Conservation (phyloP, 2,329 filamentous ascomycete genomes). For the Fusarium illudens region DNA sequence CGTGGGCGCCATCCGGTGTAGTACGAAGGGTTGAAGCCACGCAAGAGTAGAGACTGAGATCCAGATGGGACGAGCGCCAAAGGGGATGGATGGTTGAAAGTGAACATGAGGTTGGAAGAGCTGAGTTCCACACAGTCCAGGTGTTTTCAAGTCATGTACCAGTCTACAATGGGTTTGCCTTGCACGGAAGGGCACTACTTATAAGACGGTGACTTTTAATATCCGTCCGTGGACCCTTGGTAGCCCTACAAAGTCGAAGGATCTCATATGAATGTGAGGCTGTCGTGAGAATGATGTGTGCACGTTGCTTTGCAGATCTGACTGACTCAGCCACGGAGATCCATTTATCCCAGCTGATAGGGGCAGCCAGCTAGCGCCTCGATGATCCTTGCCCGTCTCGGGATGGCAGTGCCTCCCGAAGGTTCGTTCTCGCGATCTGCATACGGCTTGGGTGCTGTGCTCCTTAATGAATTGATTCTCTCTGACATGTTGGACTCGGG, state of each 20-base stretch:
- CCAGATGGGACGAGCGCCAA: conserved; percentile 45
- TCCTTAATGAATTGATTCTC: too few species aligned
- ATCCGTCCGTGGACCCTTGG: neutral
- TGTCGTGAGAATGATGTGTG: conserved; percentile 2
- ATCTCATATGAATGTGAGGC: neutral
- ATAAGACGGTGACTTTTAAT: neutral
- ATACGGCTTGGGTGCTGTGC: too few species aligned
- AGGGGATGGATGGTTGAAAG: conserved; percentile 26
- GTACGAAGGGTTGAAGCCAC: neutral
- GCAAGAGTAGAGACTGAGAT: conserved; percentile 23
- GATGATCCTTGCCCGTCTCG: neutral
- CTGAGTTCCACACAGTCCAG: conserved; percentile 31
- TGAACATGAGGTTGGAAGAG: conserved; percentile 42
- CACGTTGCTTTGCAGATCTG: conserved; percentile 4
- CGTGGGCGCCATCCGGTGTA: neutral
- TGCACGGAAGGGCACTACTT: neutral
- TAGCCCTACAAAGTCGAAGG: neutral
- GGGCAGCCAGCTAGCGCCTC: neutral
- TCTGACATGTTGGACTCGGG: neutral
- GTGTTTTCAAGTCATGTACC: neutral
- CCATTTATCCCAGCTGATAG: neutral
- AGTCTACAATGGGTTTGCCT: neutral
- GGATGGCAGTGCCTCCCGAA: neutral
- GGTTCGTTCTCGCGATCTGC: conserved; percentile 4
- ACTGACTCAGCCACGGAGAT: neutral